These are phyloP conservation scores for Metschnikowia gelsemii DNA, from an alignment of 805 yeast genomes.

Conservation along the genomic window DNA sequence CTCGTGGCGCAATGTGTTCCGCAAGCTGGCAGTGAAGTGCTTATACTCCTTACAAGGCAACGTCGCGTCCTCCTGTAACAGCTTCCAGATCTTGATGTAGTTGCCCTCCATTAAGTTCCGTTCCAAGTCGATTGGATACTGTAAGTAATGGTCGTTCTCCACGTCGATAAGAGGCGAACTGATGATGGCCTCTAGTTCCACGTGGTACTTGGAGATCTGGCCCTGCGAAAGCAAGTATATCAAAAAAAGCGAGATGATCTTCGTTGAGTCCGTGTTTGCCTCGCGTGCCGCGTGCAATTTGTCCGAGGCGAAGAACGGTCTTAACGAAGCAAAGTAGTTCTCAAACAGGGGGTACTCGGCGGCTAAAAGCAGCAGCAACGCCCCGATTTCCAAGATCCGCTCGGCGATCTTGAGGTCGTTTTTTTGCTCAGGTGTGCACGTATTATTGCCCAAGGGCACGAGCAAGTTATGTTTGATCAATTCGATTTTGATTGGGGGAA, in stretches of 20 bases:
- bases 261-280: constrained; percentile 43
- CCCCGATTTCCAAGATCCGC: constrained; percentile 84
- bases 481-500: constrained; percentile 75
- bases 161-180: constrained; percentile 55
- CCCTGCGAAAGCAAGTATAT: constrained; percentile 78
- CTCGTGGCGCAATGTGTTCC: constrained; percentile 78
- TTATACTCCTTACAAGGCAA: constrained; percentile 74
- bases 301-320: constrained; percentile 64
- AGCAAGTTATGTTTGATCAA: constrained; percentile 75
- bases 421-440: constrained; percentile 41
- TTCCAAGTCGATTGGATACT: constrained; percentile 86
- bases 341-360: constrained; percentile 65
- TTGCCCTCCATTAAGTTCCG: constrained; percentile 96
- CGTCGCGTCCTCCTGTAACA: constrained; percentile 54
- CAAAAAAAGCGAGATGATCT: constrained; percentile 73
- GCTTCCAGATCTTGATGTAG: constrained; percentile 85
- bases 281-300: constrained; percentile 40
- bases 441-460: constrained; percentile 52
- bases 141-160: constrained; percentile 61
- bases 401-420: constrained; percentile 77
- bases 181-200: constrained; percentile 75
- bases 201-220: constrained; percentile 83
- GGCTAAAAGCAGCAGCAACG: constrained; percentile 69
- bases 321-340: constrained; percentile 68
- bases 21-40: constrained; percentile 71